Conservation (phyloP, 2,329 filamentous ascomycete genomes). For the Beauveria varroae region DNA sequence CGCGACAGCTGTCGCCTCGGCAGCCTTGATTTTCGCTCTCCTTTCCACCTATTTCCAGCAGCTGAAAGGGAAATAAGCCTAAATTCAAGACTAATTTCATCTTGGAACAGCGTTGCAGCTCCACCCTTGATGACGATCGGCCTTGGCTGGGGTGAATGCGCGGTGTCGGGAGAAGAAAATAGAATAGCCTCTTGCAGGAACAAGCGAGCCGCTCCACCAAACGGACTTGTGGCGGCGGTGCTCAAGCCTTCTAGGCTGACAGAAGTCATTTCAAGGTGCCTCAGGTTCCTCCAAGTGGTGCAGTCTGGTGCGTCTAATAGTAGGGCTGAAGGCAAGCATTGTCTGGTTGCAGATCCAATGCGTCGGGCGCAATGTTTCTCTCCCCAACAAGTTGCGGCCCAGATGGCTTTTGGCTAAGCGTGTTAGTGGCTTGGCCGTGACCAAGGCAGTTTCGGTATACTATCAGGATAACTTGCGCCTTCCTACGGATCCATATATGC, state of each 20-base stretch:
- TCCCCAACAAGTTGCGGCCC: too few species aligned
- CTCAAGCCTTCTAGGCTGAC: conserved; percentile 9
- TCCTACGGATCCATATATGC: neutral
- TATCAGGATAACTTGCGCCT: neutral
- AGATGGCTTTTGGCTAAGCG: neutral
- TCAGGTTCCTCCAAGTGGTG: neutral
- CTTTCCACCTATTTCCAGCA: neutral
- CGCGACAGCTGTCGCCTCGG: neutral
- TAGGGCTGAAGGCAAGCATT: too few species aligned
- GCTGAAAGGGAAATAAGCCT: conserved; percentile 1
- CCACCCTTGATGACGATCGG: neutral
- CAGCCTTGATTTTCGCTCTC: neutral
- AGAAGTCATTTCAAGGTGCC: neutral
- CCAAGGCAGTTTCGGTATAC: neutral
- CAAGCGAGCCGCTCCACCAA: neutral
- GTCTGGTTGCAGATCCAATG: too few species aligned
- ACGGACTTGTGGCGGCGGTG: neutral
- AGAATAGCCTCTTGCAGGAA: neutral
- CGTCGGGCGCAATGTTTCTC: too few species aligned
- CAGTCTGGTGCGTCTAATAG: too few species aligned
- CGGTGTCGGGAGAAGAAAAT: conserved; percentile 4
- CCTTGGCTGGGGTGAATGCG: neutral
- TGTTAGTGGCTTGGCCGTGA: neutral
- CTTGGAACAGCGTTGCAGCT: neutral
- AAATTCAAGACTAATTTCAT: neutral